These are phyloP conservation scores for Balakata baccata DNA, from an alignment of 345 rosid genomes.

Conservation along the genomic window DNA sequence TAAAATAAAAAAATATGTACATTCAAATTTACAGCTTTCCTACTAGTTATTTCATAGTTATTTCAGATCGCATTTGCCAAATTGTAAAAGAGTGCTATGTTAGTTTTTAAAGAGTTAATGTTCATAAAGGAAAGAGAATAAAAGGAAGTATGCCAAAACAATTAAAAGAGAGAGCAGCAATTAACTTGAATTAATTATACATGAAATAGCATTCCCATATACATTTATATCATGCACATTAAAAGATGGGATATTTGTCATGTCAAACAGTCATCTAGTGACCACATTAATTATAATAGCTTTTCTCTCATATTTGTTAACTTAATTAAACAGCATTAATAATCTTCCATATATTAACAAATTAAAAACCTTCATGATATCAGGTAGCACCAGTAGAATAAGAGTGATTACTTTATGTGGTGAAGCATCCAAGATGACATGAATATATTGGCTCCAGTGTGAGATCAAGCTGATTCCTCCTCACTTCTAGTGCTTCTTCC, in stretches of 20 bases:
- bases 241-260: background rate
- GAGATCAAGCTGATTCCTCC: conserved; percentile 67
- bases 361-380: conserved; percentile 2
- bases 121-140: too few species aligned
- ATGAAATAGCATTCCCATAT: background rate
- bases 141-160: too few species aligned
- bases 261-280: background rate
- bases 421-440: conserved; percentile 59
- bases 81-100: too few species aligned
- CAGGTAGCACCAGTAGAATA: background rate
- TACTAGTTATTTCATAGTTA: too few species aligned
- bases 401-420: conserved; percentile 27
- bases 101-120: too few species aligned
- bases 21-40: too few species aligned
- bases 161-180: background rate
- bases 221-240: background rate
- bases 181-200: background rate
- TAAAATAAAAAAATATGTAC: too few species aligned
- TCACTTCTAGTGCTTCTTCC: conserved; percentile 49
- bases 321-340: background rate
- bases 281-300: background rate
- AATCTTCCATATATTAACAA: conserved; percentile 8
- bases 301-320: background rate
- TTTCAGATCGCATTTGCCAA: too few species aligned
- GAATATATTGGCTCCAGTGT: conserved; percentile 57